Evolutionary conservation across 495 filamentous ascomycete genomes (phyloP).

Genomic region (Annulohypoxylon maeteangense): DNA sequence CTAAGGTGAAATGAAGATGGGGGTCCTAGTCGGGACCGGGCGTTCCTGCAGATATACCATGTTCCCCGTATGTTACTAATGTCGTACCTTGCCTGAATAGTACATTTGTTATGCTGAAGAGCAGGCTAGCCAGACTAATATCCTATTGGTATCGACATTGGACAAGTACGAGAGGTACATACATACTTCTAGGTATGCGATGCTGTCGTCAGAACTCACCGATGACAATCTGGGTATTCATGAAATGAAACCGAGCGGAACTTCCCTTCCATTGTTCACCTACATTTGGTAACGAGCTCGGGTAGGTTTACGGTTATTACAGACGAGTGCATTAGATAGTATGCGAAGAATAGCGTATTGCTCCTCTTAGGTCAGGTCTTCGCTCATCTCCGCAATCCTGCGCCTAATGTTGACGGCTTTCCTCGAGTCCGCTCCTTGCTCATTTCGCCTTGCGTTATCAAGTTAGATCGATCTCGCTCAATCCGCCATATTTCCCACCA

Average conservation of each 20-base stretch:
- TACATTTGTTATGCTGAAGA: conserved; percentile 18
- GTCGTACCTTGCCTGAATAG: conserved; percentile 28
- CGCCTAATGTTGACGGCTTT: conserved; percentile 34
- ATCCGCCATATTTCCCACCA: conserved; percentile 18
- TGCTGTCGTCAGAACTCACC: conserved; percentile 39
- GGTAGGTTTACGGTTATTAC: conserved; percentile 33
- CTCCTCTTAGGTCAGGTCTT: conserved; percentile 28
- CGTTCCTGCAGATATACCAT: conserved; percentile 44
- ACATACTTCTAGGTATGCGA: conserved; percentile 1
- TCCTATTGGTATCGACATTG: conserved; percentile 11
- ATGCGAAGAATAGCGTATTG: conserved; percentile 6
- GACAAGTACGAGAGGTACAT: conserved; percentile 13
- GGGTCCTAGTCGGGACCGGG: conserved; percentile 33
- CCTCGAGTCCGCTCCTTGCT: conserved; percentile 26
- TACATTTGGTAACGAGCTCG: conserved; percentile 44
- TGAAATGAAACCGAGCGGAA: conserved; percentile 40
- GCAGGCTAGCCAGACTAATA: conserved; percentile 13
- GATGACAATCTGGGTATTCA: conserved; percentile 38
- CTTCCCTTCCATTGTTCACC: conserved; percentile 29
- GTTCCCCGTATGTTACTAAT: conserved; percentile 36
- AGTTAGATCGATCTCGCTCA: conserved; percentile 38
- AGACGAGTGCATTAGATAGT: conserved; percentile 26
- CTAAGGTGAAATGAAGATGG: conserved; percentile 35
- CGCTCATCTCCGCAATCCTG: conserved; percentile 45
- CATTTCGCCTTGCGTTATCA: conserved; percentile 37